Conservation (phyloP, 1,139 yeast species). For the Geotrichum aggregatum region DNA sequence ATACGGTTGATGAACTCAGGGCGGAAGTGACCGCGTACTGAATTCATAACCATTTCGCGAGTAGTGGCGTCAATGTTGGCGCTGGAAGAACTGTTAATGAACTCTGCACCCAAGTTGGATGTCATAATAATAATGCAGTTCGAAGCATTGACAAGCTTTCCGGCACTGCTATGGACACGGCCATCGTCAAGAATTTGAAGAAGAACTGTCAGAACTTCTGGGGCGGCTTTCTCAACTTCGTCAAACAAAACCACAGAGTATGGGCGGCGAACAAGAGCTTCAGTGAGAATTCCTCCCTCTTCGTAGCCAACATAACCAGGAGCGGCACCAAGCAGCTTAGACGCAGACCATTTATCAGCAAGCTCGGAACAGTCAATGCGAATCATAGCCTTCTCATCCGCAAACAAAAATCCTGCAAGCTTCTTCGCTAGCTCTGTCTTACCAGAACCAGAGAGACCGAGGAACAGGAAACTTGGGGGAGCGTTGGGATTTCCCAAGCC, state of each 20-base stretch:
- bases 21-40: conserved; percentile 88
- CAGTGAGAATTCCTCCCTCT: conserved; percentile 95
- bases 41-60: conserved; percentile 45
- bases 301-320: conserved; percentile 98
- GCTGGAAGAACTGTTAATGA: conserved; percentile 66
- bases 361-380: conserved; percentile 97
- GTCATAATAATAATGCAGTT: conserved; percentile 94
- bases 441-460: conserved; percentile 96
- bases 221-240: conserved; percentile 99
- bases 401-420: conserved; percentile 89
- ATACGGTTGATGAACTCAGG: conserved; percentile 97
- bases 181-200: conserved; percentile 95
- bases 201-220: conserved; percentile 88
- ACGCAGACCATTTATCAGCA: conserved; percentile 91
- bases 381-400: conserved; percentile 93
- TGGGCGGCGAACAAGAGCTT: conserved; percentile 84
- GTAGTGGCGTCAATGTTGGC: conserved; percentile 40
- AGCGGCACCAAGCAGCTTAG: conserved; percentile 93
- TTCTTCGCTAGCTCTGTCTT: conserved; percentile 96
- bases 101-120: conserved; percentile 93
- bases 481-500: conserved; percentile 94
- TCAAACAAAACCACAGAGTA: conserved; percentile 92
- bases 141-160: conserved; percentile 87
- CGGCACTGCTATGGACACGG: conserved; percentile 88
- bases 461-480: conserved; percentile 91